Evolutionary conservation across 148 eudicot species (phyloP), one percentile per base, ranked within the genome.

Genomic region (Fagopyrum esculentum): DNA sequence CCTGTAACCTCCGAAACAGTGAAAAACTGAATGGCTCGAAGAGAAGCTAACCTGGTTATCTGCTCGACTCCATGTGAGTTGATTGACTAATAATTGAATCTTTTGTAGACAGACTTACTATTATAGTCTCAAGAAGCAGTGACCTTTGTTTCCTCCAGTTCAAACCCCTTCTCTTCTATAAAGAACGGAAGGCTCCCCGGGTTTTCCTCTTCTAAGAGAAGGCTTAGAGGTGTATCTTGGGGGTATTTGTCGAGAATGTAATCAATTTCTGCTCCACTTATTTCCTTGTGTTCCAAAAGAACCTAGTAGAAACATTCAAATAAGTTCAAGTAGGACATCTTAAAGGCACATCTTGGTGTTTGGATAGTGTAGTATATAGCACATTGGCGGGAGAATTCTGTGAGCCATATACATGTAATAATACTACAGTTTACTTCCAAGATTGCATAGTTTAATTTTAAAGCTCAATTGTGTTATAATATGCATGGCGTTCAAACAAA

Each of bases 141-240:
- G 74, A 81, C 75, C 59, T 82, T 9, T 13, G 77, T 84, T 79
- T 82, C 84, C 76, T 86, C 89, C 15, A 85, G 29, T 79, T 84
- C 87, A 43, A 44, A 75, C 16, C 80, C 79, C 30, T 72, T 81
- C 5, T 71, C 85, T 72, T 83, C 80, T 0, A 76, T 51, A 17
- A 85, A 87, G 75, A 84, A 85, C 1, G 94, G 91, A 75, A 93
- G 94, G 82, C 84, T 87, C 29, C 90, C 91, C 3, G 97, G 97
- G 78, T 87, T 82, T 57, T 83, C 84, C 73, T 93, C 97, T 75
- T 89, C 95, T 75, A 93, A 76, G 50, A 91, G 83, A 69, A 79
- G 83, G 79, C 83, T 86, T 29, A 87, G 73, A 8, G 93, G 91
- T 30, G 93, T 91, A 71, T 91, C 82, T 40, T 83, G 82, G 47